phyloP scores from a whole-genome alignment of 1,139 yeast species.

The Suhomyces guaymorum region DNA sequence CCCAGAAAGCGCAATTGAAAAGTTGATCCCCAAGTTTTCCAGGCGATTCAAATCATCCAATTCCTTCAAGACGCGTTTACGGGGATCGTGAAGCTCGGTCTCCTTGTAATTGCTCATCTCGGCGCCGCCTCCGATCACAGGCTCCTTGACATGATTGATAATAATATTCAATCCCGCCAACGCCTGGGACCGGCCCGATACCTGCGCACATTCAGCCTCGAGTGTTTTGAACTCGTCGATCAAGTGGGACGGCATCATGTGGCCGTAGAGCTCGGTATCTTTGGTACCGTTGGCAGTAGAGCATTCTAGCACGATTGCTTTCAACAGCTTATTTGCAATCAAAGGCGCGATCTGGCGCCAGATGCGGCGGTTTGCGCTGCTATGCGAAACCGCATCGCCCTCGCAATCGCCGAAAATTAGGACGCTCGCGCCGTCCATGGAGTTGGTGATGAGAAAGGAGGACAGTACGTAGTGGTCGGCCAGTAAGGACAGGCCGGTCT shows the following conservation, averaged over 20 bases:
- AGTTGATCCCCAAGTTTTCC: constrained; percentile 40
- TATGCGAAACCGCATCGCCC: constrained; percentile 53
- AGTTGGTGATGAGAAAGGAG: constrained; percentile 53
- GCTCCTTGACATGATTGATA: constrained; percentile 74
- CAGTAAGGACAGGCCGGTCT: constrained; percentile 3
- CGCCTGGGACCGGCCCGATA: constrained; percentile 25
- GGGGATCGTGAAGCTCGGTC: constrained; percentile 47
- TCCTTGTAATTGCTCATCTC: constrained; percentile 4
- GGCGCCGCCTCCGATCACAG: constrained; percentile 19
- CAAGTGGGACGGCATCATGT: constrained; percentile 66
- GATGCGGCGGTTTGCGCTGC: constrained; percentile 45
- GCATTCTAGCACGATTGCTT: constrained; percentile 73
- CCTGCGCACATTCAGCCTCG: constrained; percentile 18
- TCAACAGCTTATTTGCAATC: constrained; percentile 39
- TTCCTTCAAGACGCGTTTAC: constrained; percentile 49
- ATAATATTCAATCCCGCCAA: constrained; percentile 54
- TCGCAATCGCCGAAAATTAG: constrained; percentile 83
- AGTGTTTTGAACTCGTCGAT: constrained; percentile 56
- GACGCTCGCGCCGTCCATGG: constrained; percentile 32
- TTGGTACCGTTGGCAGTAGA: constrained; percentile 56
- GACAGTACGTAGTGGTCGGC: constrained; percentile 36
- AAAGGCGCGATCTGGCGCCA: constrained; percentile 60
- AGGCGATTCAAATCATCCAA: constrained; percentile 42
- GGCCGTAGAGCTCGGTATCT: constrained; percentile 64
- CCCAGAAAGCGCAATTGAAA: constrained; percentile 59